A percentile compares a stretch with the other conserved stretches of the same genome.
Evolutionary conservation across 2,329 filamentous ascomycete genomes (phyloP).

Genomic region (Venturiaceae sp.): DNA sequence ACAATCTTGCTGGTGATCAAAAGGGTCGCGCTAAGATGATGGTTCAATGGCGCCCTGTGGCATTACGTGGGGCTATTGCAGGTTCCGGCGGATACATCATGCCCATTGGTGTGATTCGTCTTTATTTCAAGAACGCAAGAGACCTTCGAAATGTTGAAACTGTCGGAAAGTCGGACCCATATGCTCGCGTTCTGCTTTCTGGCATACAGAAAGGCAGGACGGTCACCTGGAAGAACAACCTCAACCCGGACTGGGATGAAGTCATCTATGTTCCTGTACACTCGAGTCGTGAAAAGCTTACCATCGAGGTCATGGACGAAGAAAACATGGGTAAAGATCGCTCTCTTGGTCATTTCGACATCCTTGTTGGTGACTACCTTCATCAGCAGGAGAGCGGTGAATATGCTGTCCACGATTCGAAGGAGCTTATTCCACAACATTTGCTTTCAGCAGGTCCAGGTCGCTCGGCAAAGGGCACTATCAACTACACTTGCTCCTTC

Average conservation of each 20-base stretch:
- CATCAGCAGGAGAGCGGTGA: constrained; percentile 69
- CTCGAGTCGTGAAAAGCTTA: constrained; percentile 70
- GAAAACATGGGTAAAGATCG: constrained; percentile 89
- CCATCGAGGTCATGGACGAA: constrained; percentile 92
- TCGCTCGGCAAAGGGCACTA: constrained; percentile 69
- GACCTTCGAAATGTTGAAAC: constrained; percentile 88
- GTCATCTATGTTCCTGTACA: constrained; percentile 90
- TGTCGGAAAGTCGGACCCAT: constrained; percentile 94
- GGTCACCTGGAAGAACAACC: constrained; percentile 91
- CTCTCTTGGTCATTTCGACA: constrained; percentile 70
- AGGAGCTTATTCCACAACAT: constrained; percentile 36
- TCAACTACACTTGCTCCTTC: constrained; percentile 80
- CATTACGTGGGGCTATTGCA: constrained; percentile 64
- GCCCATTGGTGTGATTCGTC: constrained; percentile 87
- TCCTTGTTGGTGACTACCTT: constrained; percentile 71
- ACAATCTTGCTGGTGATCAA: constrained; percentile 71
- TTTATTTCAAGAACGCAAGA: constrained; percentile 78
- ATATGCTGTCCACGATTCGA: constrained; percentile 69
- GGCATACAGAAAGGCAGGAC: constrained; percentile 86
- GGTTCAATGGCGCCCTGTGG: constrained; percentile 91
- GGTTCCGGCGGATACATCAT: constrained; percentile 79
- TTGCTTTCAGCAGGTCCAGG: constrained; percentile 56
- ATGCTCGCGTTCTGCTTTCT: constrained; percentile 78
- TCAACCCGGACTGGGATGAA: constrained; percentile 94
- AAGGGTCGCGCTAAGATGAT: constrained; percentile 83